Percentiles rank a stretch among this genome's conserved stretches.
Conservation (phyloP, 1,139 yeast species). For the Yamadazyma conglobata region DNA sequence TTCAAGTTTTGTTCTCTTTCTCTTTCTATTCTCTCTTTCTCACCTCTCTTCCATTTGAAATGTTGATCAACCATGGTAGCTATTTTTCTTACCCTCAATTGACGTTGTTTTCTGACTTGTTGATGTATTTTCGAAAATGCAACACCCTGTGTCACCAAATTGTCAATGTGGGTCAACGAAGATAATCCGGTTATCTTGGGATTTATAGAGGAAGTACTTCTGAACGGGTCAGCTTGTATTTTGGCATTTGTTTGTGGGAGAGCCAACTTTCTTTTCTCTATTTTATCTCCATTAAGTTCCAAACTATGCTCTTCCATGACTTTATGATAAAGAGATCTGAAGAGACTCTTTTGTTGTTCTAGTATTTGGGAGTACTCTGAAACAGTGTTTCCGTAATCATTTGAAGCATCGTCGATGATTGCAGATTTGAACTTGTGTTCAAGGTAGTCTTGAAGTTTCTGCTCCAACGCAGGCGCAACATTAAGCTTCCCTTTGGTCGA, state of each 20-base stretch:
- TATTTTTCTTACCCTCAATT: conserved; percentile 66
- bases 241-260: conserved; percentile 42
- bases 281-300: conserved; percentile 41
- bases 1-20: conserved; percentile 67
- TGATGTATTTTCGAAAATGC: conserved; percentile 68
- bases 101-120: conserved; percentile 63
- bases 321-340: conserved; percentile 30
- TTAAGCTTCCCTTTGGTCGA: conserved; percentile 15
- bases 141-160: conserved; percentile 72
- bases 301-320: conserved; percentile 33
- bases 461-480: conserved; percentile 28
- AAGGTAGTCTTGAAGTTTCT: conserved; percentile 52
- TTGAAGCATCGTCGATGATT: conserved; percentile 37
- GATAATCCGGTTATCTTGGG: conserved; percentile 42
- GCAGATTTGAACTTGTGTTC: conserved; percentile 43
- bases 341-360: conserved; percentile 29
- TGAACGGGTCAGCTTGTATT: conserved; percentile 40
- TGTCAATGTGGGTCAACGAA: conserved; percentile 62
- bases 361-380: conserved; percentile 33
- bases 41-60: conserved; percentile 82
- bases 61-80: conserved; percentile 84
- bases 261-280: conserved; percentile 43
- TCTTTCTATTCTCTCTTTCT: conserved; percentile 74
- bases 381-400: conserved; percentile 32
- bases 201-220: conserved; percentile 35